phyloP scores from a whole-genome alignment of 129 eudicot species.

The Chrysanthemum makinoi region DNA sequence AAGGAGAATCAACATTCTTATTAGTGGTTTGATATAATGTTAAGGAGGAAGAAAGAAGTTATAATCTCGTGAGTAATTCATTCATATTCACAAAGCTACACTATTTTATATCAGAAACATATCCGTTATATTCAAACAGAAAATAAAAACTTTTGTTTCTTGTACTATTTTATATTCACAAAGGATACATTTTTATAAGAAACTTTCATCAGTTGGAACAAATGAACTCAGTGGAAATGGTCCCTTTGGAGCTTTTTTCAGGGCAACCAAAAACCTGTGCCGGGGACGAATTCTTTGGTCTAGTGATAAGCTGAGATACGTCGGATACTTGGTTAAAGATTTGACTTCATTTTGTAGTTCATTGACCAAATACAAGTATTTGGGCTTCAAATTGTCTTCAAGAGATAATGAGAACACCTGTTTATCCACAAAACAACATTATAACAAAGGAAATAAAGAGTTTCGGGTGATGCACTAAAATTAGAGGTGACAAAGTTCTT shows the following conservation, averaged over 20 bases:
- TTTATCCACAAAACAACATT: background rate
- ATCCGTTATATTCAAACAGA: background rate
- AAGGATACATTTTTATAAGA: conserved; percentile 17
- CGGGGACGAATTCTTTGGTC: conserved; percentile 96
- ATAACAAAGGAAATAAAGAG: background rate
- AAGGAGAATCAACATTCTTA: too few species aligned
- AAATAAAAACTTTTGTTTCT: background rate
- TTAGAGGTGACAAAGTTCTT: background rate
- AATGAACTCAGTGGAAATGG: conserved; percentile 91
- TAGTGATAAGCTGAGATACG: conserved; percentile 84
- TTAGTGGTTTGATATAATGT: too few species aligned
- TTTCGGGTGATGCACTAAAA: background rate
- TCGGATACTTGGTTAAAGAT: conserved; percentile 87
- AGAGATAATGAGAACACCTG: conserved; percentile 93
- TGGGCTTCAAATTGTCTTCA: conserved; percentile 89
- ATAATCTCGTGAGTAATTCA: too few species aligned
- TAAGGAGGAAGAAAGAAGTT: too few species aligned
- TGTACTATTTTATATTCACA: background rate
- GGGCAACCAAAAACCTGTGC: conserved; percentile 76
- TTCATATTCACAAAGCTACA: too few species aligned
- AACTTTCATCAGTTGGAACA: conserved; percentile 84
- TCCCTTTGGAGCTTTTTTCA: conserved; percentile 88
- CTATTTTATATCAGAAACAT: background rate
- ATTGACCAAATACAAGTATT: conserved; percentile 75
- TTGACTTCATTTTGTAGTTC: conserved; percentile 87